Evolutionary conservation across 2,329 filamentous ascomycete species (phyloP).

Genomic region (Alternaria sp.): DNA sequence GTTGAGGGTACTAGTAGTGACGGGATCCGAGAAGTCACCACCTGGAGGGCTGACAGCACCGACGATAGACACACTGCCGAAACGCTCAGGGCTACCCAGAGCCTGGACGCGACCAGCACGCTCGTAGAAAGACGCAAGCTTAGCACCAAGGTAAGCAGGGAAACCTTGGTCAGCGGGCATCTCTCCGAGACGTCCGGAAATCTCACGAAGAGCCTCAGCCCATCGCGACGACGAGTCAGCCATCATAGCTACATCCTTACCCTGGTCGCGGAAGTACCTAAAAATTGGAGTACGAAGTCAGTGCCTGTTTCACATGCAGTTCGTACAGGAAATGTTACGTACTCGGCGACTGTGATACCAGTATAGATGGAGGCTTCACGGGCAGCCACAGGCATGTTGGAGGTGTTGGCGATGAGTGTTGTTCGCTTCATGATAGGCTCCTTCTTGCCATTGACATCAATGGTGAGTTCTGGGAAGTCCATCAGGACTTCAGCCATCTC

Average conservation of each 20-base stretch:
- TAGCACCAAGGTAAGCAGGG: conserved; percentile 95
- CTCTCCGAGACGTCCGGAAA: conserved; percentile 97
- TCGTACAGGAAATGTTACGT: not conserved
- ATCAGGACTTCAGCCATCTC: conserved; percentile 99
- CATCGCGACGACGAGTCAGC: conserved; percentile 97
- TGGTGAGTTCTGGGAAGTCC: conserved; percentile 98
- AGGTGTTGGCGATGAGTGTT: conserved; percentile 97
- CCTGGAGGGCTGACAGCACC: conserved; percentile 96
- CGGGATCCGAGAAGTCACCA: conserved; percentile 98
- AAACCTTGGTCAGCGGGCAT: conserved; percentile 99
- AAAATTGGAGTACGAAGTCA: no score
- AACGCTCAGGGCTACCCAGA: conserved; percentile 86
- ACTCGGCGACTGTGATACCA: conserved; percentile 70
- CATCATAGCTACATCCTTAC: conserved; percentile 99
- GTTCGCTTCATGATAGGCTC: conserved; percentile 99
- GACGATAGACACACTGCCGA: conserved; percentile 96
- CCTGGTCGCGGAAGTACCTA: conserved; percentile 91
- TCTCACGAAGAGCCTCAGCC: conserved; percentile 98
- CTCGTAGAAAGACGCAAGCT: conserved; percentile 99
- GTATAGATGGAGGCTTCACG: conserved; percentile 99
- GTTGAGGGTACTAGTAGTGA: conserved; percentile 90
- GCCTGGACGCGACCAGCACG: conserved; percentile 88
- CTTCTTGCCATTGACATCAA: conserved; percentile 91
- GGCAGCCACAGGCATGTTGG: conserved; percentile 99
- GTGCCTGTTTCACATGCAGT: no score